These are phyloP conservation scores for Phaeosphaeriaceae sp. DNA, from an alignment of 2,329 filamentous ascomycete genomes.

Conservation along the genomic window DNA sequence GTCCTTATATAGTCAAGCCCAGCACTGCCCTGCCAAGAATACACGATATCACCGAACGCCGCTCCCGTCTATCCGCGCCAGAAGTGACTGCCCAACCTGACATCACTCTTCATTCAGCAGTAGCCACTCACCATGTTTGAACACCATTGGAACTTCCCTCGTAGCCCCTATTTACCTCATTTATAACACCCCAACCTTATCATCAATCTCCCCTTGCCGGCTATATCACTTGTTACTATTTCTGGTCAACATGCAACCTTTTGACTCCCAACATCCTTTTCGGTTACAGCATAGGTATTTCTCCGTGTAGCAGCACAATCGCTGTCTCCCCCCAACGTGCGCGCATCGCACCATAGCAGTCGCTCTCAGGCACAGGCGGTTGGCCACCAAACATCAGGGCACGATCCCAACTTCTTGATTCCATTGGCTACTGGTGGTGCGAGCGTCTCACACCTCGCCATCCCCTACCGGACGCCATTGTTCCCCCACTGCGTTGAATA, in stretches of 20 bases:
- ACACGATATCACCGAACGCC: slow-evolving; percentile 15
- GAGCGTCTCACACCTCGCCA: slow-evolving; percentile 21
- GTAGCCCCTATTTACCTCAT: background rate
- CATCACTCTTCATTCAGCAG: slow-evolving; percentile 7
- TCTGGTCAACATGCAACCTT: slow-evolving; percentile 28
- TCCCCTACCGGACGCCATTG: slow-evolving; percentile 30
- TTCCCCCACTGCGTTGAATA: slow-evolving; percentile 38
- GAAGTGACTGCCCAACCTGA: slow-evolving; percentile 20
- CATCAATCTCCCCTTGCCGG: slow-evolving; percentile 10
- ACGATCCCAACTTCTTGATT: slow-evolving; percentile 34
- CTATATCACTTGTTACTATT: slow-evolving; percentile 18
- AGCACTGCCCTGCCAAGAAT: slow-evolving; percentile 24
- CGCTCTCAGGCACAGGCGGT: slow-evolving; percentile 34
- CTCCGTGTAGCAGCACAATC: slow-evolving; percentile 31
- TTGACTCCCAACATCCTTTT: slow-evolving; percentile 16
- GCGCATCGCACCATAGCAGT: slow-evolving; percentile 31
- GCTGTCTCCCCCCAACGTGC: slow-evolving; percentile 35
- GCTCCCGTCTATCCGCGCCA: slow-evolving; percentile 18
- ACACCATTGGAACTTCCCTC: background rate
- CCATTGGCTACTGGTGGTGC: slow-evolving; percentile 39
- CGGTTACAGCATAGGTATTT: slow-evolving; percentile 23
- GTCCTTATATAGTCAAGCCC: slow-evolving; percentile 3
- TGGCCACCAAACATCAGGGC: slow-evolving; percentile 38
- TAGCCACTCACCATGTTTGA: slow-evolving; percentile 1
- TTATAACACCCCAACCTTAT: background rate